Conservation (phyloP, 2,329 filamentous ascomycete species). For the Diaporthe amygdali region DNA sequence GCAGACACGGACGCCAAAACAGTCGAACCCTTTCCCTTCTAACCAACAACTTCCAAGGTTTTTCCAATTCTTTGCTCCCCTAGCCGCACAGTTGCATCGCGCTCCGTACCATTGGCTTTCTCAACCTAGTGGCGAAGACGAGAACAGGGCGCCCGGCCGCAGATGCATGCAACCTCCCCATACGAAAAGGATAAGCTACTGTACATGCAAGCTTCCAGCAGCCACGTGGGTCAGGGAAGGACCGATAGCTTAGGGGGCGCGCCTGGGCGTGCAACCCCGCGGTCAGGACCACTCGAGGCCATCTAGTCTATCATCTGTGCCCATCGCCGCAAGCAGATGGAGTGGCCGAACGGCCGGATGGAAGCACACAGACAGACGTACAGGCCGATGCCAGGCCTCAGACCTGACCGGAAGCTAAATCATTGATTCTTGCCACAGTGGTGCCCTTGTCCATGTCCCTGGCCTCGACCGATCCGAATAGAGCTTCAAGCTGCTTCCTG, state of each 20-base stretch:
- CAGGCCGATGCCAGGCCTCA: background rate
- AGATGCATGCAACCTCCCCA: conserved; percentile 8
- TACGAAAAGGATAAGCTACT: background rate
- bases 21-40: background rate
- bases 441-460: background rate
- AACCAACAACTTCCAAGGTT: background rate
- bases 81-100: background rate
- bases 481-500: background rate
- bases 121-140: background rate
- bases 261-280: background rate
- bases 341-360: background rate
- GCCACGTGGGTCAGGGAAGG: conserved; percentile 11
- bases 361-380: background rate
- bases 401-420: background rate
- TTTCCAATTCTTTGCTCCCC: background rate
- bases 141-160: background rate
- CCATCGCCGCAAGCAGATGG: background rate
- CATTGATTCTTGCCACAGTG: background rate
- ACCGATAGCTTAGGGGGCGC: background rate
- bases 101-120: background rate
- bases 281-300: background rate
- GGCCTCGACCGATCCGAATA: background rate
- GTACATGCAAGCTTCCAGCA: background rate
- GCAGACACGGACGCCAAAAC: conserved; percentile 1
- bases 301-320: background rate